These are phyloP conservation scores for Penicillium subrubescens DNA, from an alignment of 495 filamentous ascomycete species.

Conservation along the genomic window DNA sequence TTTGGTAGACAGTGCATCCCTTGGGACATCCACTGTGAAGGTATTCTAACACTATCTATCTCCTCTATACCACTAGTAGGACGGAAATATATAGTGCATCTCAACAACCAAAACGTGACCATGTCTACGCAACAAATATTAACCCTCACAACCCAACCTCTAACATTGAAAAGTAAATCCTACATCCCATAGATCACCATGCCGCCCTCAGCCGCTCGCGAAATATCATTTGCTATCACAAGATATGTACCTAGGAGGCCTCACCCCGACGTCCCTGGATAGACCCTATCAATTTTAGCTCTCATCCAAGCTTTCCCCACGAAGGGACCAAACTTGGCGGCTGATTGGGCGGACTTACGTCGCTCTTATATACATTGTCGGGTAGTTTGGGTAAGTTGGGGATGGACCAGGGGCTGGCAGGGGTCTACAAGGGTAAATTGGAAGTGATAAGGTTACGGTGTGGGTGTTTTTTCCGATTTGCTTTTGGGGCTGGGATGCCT, in stretches of 20 bases:
- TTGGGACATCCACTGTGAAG: too few relatives aligned
- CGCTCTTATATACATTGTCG: neutral
- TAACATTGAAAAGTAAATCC: neutral
- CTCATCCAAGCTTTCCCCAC: neutral
- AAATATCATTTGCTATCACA: neutral
- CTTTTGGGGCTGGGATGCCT: neutral
- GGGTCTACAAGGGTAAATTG: neutral
- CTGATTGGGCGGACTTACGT: neutral
- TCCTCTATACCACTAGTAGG: too few relatives aligned
- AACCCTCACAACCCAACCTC: neutral
- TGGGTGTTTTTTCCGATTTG: neutral
- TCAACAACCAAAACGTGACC: neutral
- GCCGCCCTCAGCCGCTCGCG: neutral
- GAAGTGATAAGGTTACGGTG: neutral
- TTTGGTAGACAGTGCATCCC: too few relatives aligned
- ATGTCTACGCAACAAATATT: neutral
- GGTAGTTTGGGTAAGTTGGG: neutral
- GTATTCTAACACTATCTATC: too few relatives aligned
- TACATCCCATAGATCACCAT: neutral
- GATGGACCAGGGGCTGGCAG: neutral
- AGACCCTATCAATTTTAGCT: neutral
- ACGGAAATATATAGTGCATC: neutral
- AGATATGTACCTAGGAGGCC: neutral
- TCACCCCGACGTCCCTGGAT: neutral
- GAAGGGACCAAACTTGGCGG: neutral